These are phyloP conservation scores for Metschnikowia cerradonensis DNA, from an alignment of 805 yeast genomes.

Conservation along the genomic window DNA sequence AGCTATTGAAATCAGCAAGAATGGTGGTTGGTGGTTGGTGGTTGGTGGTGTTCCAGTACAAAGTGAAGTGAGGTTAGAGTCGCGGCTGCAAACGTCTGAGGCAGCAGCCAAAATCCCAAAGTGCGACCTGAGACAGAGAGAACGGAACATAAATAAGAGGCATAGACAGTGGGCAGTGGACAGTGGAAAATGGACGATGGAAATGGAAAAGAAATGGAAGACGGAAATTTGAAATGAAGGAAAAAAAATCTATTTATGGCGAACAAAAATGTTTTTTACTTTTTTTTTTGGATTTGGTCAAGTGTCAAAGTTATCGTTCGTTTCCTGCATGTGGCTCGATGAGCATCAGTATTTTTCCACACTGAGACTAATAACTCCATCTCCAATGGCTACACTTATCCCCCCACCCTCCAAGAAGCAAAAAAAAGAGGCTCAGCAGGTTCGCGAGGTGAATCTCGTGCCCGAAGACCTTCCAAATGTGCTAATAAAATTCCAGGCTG, in stretches of 20 bases:
- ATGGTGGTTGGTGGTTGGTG: background rate
- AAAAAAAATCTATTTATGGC: background rate
- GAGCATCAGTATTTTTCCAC: constrained; percentile 15
- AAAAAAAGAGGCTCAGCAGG: constrained; percentile 75
- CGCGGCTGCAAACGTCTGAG: constrained; percentile 3
- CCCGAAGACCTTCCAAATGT: constrained; percentile 86
- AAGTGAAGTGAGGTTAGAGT: background rate
- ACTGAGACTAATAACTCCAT: background rate
- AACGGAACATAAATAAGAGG: too few species aligned
- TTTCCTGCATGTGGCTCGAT: constrained; percentile 8
- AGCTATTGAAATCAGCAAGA: constrained; percentile 2
- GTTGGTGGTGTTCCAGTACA: background rate
- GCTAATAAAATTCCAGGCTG: constrained; percentile 82
- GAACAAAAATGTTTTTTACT: too few species aligned
- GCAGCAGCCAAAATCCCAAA: background rate
- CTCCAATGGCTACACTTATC: constrained; percentile 77
- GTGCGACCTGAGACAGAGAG: background rate
- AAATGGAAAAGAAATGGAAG: background rate
- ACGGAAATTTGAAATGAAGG: too few species aligned
- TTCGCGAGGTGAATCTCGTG: constrained; percentile 65
- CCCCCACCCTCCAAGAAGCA: constrained; percentile 95
- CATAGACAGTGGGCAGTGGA: too few species aligned
- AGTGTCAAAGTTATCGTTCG: too few species aligned
- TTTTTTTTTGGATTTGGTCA: too few species aligned
- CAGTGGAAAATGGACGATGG: background rate